Evolutionary conservation across 345 rosid genomes (phyloP).

Genomic region (rapeseed (Brassica napus)): Da-Ae NC_063447.1:15486501-15487000

Average conservation of each 20-base stretch:
- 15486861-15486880: constrained; percentile 37
- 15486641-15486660: constrained; percentile 30
- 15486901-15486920: constrained; percentile 30
- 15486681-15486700: constrained; percentile 47
- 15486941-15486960: constrained; percentile 53
- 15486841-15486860: neutral
- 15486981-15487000: constrained; percentile 48
- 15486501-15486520: constrained; percentile 32
- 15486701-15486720: constrained; percentile 33
- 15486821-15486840: no score
- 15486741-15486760: neutral
- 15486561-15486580: constrained; percentile 55
- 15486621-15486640: neutral
- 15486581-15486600: constrained; percentile 44
- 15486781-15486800: neutral
- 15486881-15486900: constrained; percentile 38
- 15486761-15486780: neutral
- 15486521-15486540: constrained; percentile 38
- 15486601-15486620: constrained; percentile 27
- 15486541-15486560: constrained; percentile 52
- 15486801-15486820: neutral
- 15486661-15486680: constrained; percentile 41
- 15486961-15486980: constrained; percentile 48
- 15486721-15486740: neutral
- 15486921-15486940: constrained; percentile 43